Percentiles rank a stretch among this genome's conserved stretches.
These are phyloP conservation scores for Capsicum rhomboideum DNA, from an alignment of 257 asterid species.

Conservation along the genomic window DNA sequence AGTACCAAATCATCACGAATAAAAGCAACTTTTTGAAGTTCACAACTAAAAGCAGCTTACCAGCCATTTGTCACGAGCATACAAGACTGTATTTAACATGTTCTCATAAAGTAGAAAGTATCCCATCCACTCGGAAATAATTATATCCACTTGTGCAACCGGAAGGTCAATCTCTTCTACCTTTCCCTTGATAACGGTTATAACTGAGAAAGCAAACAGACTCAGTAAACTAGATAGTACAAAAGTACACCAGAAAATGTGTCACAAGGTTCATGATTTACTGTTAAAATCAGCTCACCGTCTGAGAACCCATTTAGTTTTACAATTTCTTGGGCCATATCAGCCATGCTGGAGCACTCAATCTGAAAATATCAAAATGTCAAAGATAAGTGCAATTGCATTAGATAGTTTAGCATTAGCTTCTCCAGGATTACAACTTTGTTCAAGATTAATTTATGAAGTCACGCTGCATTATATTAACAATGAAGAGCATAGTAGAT, in stretches of 20 bases:
- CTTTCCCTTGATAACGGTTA: conserved; percentile 86
- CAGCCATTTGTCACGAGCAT: conserved; percentile 93
- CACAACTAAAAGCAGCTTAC: conserved; percentile 29
- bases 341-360: conserved; percentile 95
- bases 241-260: neutral
- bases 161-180: conserved; percentile 95
- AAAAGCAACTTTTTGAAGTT: neutral
- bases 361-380: conserved; percentile 39
- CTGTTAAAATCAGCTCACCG: conserved; percentile 28
- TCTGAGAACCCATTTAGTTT: conserved; percentile 60
- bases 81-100: conserved; percentile 78
- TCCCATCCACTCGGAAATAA: conserved; percentile 99
- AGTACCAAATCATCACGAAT: neutral
- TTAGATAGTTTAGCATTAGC: no score
- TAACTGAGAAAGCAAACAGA: conserved; percentile 33
- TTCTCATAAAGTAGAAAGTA: conserved; percentile 82
- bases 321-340: conserved; percentile 74
- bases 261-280: neutral
- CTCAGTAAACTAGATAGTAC: neutral
- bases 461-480: neutral
- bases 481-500: neutral
- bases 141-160: conserved; percentile 77
- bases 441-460: neutral
- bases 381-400: neutral
- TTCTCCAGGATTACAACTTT: neutral